phyloP scores from a whole-genome alignment of 805 yeast species.

The Yarrowia sp. region DNA sequence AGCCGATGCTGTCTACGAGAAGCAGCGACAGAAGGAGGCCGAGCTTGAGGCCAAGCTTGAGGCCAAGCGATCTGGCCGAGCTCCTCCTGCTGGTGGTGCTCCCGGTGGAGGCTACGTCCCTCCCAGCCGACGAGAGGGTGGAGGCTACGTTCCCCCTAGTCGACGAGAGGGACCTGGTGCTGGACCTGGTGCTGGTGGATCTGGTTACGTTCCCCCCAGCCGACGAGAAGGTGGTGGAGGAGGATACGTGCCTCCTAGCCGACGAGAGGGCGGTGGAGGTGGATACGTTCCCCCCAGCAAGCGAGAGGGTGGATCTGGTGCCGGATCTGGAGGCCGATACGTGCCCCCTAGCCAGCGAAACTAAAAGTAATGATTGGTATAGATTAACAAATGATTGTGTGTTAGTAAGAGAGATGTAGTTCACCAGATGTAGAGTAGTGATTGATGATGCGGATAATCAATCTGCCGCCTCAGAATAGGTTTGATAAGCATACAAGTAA shows the following conservation, averaged over 20 bases:
- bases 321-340: background rate
- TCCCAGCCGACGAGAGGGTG: slow-evolving; percentile 23
- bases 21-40: slow-evolving; percentile 28
- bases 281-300: slow-evolving; percentile 20
- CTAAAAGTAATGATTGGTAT: slow-evolving; percentile 18
- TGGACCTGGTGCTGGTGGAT: background rate
- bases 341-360: slow-evolving; percentile 19
- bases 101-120: slow-evolving; percentile 28
- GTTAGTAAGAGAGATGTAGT: background rate
- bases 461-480: background rate
- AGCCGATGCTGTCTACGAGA: slow-evolving; percentile 11
- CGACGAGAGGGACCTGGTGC: background rate
- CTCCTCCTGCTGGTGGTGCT: slow-evolving; percentile 17
- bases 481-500: background rate
- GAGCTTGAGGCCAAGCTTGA: slow-evolving; percentile 29
- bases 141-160: slow-evolving; percentile 5
- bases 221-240: slow-evolving; percentile 7
- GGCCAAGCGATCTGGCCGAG: slow-evolving; percentile 27
- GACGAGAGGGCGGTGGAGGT: slow-evolving; percentile 12
- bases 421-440: background rate
- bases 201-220: background rate
- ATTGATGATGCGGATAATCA: too few species aligned
- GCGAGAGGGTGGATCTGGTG: slow-evolving; percentile 10
- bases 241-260: slow-evolving; percentile 17
- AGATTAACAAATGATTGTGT: background rate